Base-by-base conservation (phyloP, 331 rosid genomes). In the Stylosanthes scabra region DNA sequence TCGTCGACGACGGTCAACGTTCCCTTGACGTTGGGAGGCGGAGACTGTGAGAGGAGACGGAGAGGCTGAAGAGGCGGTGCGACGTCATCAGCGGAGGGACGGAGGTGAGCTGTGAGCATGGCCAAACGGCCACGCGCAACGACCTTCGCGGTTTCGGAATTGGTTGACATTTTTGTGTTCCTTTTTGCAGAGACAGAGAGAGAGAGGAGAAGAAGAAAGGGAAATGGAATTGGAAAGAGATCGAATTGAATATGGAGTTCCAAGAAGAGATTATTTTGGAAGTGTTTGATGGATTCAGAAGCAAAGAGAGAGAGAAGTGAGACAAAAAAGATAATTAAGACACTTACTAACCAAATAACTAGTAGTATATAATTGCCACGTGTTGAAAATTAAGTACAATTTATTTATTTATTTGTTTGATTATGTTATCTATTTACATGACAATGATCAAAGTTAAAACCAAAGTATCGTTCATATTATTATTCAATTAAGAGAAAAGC, bases 71-170 rank as follows among this genome's bases (percentile, higher is more conserved):
- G 81, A 5, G 28, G 9, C 9, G 28, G 3, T 9, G 66, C 66
- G 7, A 31, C 31, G 68, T 77, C 78, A 76, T 80, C 84, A 37
- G 10, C 11, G 59, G 79, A 58, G 11, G 91, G 84, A n/a, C 74
- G 75, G 0, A 93, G 82, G 77, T 93, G 96, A 52, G 91, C 83
- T 0, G 90, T 62, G 4, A 93, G 93, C 82, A 80, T 84, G 45
- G 96, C 96, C 92, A 91, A 80, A 11, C 98, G 97, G 61, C 72
- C 77, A 14, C 85, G 87, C 27, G 96, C 92, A 11, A 79, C 54
- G 15, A 71, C 31, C 15, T 74, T 60, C 29, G 81, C 11, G 20
- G 79, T 49, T 42, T 83, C 88, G 20, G 74, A 45, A 66, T 71
- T 82, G 34, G 59, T 74, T 3, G 88, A 28, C 94, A 93, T 91